Evolutionary conservation across 2,329 filamentous ascomycete species (phyloP), one percentile per base, ranked within the genome.

Genomic region (Xylaria sp.): DNA sequence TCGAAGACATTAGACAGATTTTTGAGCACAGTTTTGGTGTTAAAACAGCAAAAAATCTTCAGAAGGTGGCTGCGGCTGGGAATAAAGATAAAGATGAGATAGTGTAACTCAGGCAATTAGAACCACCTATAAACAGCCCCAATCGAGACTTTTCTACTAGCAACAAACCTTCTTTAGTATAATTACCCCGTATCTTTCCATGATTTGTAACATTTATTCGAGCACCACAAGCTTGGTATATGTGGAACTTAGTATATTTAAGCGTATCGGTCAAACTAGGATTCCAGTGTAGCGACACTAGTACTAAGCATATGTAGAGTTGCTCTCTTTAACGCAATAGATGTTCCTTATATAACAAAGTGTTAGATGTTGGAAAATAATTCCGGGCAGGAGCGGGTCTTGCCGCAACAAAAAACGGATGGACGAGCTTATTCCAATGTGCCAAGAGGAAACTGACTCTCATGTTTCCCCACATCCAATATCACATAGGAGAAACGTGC

Each of bases 1-100:
- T 87, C 4, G 85, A 87, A 72, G 82, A 83, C 7, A 31, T 63
- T 9, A 57, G 60, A n/a, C 60, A 63, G 13, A 28, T 63, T 3
- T 63, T 63, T n/a, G 31, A 46, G 28, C n/a, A 63, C 6, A 51
- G 60, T 1, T 63, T 63, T 57, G 44, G 44, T 11, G 44, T 46
- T 23, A n/a, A 46, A 46, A 46, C 44, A 46, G n/a, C 44, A n/a
- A 46, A 46, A 9, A 13, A 23, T 9, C 44, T 46, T 23, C 44
- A 46, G n/a, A 46, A 46, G 20, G 20, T 10, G 44, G n/a, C n/a
- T 46, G 44, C 44, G 10, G 44, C 44, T 3, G 20, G n/a, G 9
- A 46, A 46, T 46, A 11, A 46, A 46, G 9, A 46, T 4, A 46
- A 20, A 11, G 9, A 20, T 10, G 42, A 46, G 10, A 46, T 11